Base-by-base conservation (phyloP, 2,329 filamentous ascomycete species). In the Basipetospora chlamydospora region DNA sequence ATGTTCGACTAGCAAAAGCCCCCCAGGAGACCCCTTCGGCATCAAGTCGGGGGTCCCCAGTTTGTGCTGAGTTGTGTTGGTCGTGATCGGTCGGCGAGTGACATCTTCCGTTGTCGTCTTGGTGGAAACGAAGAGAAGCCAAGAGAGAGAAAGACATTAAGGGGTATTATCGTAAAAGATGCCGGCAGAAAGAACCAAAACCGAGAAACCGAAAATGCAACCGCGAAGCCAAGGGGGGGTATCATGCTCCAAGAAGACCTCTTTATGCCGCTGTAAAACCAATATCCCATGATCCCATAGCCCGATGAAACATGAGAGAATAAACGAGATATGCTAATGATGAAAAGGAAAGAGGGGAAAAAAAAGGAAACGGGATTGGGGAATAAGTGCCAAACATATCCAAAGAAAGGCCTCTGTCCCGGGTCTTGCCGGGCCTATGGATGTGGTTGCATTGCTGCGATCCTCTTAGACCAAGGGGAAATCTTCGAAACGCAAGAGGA, bases 361-460 rank as follows among this genome's bases (percentile, higher is more conserved):
- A 32, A 32, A 28, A 38, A 13, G 20, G 28, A 33, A 34, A 38
- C 13, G 15, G 35, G 22, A 37, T 29, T 21, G 18, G 16, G 29
- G 26, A 32, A 21, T 15, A 34, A 23, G 21, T 13, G 28, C 18
- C 20, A 13, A 17, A 26, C 17, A 23, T 28, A 20, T 35, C 28
- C 25, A 35, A 28, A 13, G 28, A 28, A 35, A 25, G 29, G 29
- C 22, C 35, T 30, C 35, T 32, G 37, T 39, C 34, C 32, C 29
- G 33, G 36, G 26, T 26, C 35, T 35, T 35, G 39, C 35, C 30
- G 26, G 33, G 28, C 34, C 36, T 28, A 33, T 33, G 26, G 38
- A 33, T 17, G 18, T 28, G 16, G 37, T 26, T 39, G 40, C 40
- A 42, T 42, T 39, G 40, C 40, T 42, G 40, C 40, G 36, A 33